Evolutionary conservation across 352 stramenopile genomes (phyloP).

Genomic region (Globisporangium apiculatum): DNA sequence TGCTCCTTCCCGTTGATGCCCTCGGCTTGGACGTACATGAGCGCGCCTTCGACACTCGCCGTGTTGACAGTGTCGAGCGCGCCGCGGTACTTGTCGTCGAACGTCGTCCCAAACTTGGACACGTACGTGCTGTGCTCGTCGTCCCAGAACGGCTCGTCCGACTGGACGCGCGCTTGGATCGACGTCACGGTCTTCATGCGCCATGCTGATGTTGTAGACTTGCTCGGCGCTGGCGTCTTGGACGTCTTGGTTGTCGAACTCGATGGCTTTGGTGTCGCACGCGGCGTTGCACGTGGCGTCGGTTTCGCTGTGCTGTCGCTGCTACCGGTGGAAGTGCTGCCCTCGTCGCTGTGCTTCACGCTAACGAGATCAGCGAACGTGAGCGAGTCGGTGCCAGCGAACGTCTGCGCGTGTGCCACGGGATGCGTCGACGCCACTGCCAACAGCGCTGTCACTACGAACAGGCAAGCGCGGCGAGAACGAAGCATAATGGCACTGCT

Average conservation of each 20-base stretch:
- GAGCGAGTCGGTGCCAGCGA: slow-evolving; percentile 4
- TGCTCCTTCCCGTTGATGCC: slow-evolving; percentile 31
- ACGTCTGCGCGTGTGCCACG: not conserved
- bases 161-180: slow-evolving; percentile 27
- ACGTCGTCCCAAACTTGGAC: slow-evolving; percentile 17
- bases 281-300: not conserved
- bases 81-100: slow-evolving; percentile 20
- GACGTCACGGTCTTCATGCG: slow-evolving; percentile 16
- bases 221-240: slow-evolving; percentile 3
- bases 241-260: not conserved
- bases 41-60: slow-evolving; percentile 60
- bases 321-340: not conserved
- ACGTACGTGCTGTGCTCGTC: slow-evolving; percentile 15
- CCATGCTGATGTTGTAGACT: not conserved
- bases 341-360: not conserved
- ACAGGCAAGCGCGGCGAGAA: not conserved
- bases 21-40: slow-evolving; percentile 81
- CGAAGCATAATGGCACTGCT: not conserved
- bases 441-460: not conserved
- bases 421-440: not conserved
- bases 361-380: slow-evolving; percentile 6
- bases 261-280: not conserved
- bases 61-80: slow-evolving; percentile 67
- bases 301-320: not conserved
- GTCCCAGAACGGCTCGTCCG: slow-evolving; percentile 21